A percentile compares a stretch with the other conserved stretches of the same genome.
Conservation (phyloP, 2,329 filamentous ascomycete species). For the Dothideomycetes sp. region DNA sequence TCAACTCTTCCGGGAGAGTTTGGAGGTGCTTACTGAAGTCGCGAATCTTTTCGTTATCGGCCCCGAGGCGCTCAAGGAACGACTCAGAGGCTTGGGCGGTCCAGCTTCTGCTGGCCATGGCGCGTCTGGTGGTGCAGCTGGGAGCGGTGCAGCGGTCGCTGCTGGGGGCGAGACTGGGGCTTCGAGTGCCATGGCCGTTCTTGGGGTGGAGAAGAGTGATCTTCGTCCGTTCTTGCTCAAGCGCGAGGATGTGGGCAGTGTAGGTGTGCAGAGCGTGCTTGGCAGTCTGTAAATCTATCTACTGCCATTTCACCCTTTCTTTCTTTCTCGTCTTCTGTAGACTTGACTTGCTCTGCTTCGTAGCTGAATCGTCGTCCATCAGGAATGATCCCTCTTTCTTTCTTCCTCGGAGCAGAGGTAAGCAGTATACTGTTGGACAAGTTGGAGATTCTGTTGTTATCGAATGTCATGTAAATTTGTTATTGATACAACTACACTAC, state of each 20-base stretch:
- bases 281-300: slow-evolving; percentile 34
- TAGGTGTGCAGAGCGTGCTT: slow-evolving; percentile 74
- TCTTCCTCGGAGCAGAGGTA: no score
- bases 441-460: no score
- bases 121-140: not conserved
- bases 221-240: slow-evolving; percentile 76
- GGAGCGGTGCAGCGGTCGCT: slow-evolving; percentile 19
- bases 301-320: no score
- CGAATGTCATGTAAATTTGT: no score
- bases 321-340: no score
- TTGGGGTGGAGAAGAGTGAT: slow-evolving; percentile 33
- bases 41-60: slow-evolving; percentile 94
- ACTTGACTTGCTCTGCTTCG: no score
- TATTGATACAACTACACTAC: no score
- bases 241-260: slow-evolving; percentile 71
- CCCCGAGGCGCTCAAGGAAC: slow-evolving; percentile 40
- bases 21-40: slow-evolving; percentile 86
- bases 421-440: no score
- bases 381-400: no score
- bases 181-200: no score
- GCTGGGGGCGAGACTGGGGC: slow-evolving; percentile 11
- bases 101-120: no score
- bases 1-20: slow-evolving; percentile 34
- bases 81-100: slow-evolving; percentile 32
- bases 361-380: no score